These are phyloP conservation scores for Saccharum officinarum DNA, from an alignment of 176 grass and related monocot species.

Conservation along the genomic window DNA sequence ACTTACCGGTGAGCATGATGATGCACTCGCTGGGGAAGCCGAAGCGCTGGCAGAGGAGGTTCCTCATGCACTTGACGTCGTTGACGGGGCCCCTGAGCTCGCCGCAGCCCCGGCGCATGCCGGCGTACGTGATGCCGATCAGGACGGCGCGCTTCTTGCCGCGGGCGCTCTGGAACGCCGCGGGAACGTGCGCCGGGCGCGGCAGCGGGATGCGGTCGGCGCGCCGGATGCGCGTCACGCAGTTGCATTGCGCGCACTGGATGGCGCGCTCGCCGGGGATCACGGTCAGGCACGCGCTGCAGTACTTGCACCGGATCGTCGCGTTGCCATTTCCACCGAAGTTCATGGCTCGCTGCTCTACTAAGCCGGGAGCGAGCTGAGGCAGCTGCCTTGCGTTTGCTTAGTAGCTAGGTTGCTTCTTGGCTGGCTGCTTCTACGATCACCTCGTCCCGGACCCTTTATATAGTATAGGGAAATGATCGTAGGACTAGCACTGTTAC, in stretches of 20 bases:
- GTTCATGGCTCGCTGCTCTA: slow-evolving; percentile 9
- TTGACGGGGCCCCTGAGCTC: slow-evolving; percentile 73
- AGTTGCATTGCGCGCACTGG: slow-evolving; percentile 53
- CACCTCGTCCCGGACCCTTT: background rate
- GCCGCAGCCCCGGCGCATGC: slow-evolving; percentile 15
- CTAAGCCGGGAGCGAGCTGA: background rate
- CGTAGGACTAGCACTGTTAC: background rate
- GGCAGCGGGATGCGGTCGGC: background rate
- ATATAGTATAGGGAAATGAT: slow-evolving; percentile 27
- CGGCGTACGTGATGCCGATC: slow-evolving; percentile 71
- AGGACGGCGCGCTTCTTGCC: slow-evolving; percentile 87
- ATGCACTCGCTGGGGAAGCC: slow-evolving; percentile 71
- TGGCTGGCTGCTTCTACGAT: background rate
- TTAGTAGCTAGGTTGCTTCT: background rate
- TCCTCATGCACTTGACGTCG: slow-evolving; percentile 82
- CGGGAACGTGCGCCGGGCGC: background rate
- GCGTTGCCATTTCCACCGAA: background rate
- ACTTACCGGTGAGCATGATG: slow-evolving; percentile 55
- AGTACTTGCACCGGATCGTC: slow-evolving; percentile 36
- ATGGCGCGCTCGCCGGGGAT: slow-evolving; percentile 31
- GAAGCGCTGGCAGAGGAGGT: slow-evolving; percentile 65
- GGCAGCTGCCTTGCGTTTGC: background rate
- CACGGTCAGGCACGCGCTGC: slow-evolving; percentile 34
- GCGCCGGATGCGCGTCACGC: slow-evolving; percentile 47
- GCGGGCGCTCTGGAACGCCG: slow-evolving; percentile 40